A percentile compares a stretch with the other conserved stretches of the same genome.
These are phyloP conservation scores for Sarcodon aspratus DNA, from an alignment of 768 basidiomycete species.

Conservation along the genomic window DNA sequence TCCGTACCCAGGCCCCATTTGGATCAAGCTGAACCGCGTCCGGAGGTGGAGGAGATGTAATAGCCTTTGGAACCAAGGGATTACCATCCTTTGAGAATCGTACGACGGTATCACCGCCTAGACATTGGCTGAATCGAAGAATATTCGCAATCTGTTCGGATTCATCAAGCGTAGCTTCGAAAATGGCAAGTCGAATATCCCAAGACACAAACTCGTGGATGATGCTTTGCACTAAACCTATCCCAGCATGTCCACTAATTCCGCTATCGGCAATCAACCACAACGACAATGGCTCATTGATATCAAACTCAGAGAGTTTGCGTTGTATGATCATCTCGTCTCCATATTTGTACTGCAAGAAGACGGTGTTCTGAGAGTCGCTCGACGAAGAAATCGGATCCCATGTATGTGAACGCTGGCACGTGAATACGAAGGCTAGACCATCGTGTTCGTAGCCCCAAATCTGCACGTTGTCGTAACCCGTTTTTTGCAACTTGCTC, in stretches of 20 bases:
- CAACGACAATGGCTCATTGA: constrained; percentile 6
- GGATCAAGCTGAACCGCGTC: neutral
- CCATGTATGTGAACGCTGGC: neutral
- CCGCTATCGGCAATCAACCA: constrained; percentile 20
- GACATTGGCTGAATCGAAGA: neutral
- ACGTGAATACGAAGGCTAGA: neutral
- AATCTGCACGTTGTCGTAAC: neutral
- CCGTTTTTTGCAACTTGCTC: neutral
- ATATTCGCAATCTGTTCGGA: neutral
- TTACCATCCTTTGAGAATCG: neutral
- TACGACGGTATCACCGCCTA: neutral
- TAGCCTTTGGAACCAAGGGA: neutral
- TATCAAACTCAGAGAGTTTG: constrained; percentile 5
- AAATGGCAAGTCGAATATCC: constrained; percentile 18
- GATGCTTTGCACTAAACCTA: constrained; percentile 20
- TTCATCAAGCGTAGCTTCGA: constrained; percentile 5
- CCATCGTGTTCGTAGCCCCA: neutral
- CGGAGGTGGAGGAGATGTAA: neutral
- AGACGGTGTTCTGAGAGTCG: neutral
- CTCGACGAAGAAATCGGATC: neutral
- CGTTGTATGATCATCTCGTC: constrained; percentile 10
- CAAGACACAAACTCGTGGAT: constrained; percentile 20
- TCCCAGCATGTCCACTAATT: constrained; percentile 17
- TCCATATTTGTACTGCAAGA: constrained; percentile 8
- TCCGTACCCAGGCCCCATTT: neutral